Conservation (phyloP, 768 basidiomycete species). For the Podaxis carcinomalis region DNA sequence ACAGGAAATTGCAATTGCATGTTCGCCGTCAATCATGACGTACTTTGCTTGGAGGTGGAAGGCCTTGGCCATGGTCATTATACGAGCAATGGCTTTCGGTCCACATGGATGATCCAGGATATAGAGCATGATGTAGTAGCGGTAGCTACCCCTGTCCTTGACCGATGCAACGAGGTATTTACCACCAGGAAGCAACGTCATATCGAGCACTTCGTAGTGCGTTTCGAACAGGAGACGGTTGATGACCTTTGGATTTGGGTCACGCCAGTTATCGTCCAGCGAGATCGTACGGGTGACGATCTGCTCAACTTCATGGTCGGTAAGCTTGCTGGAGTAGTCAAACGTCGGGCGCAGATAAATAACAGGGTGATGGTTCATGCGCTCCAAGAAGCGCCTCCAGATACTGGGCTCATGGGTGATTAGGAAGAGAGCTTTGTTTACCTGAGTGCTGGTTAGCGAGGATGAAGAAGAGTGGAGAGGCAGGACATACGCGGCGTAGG, state of each 20-base stretch:
- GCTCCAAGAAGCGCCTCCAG: constrained; percentile 60
- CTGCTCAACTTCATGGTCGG: constrained; percentile 48
- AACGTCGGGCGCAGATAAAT: constrained; percentile 59
- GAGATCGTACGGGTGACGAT: constrained; percentile 58
- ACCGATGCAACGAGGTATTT: constrained; percentile 64
- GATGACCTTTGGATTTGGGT: constrained; percentile 30
- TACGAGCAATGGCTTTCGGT: constrained; percentile 42
- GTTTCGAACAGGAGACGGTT: constrained; percentile 21
- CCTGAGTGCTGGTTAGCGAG: constrained; percentile 22
- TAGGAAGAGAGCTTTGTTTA: constrained; percentile 53
- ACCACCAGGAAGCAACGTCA: constrained; percentile 62
- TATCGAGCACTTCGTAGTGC: constrained; percentile 40
- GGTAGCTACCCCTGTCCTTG: constrained; percentile 35
- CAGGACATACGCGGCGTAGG: constrained; percentile 36
- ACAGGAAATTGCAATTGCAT: constrained; percentile 56
- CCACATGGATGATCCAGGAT: constrained; percentile 51
- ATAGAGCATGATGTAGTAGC: constrained; percentile 50
- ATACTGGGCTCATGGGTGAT: constrained; percentile 65
- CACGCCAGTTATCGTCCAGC: constrained; percentile 57
- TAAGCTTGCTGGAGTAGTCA: constrained; percentile 33
- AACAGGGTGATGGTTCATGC: constrained; percentile 46
- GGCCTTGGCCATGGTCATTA: constrained; percentile 45
- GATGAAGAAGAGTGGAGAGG: neutral
- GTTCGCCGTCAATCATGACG: constrained; percentile 37
- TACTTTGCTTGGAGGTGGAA: constrained; percentile 60